Evolutionary conservation across 1,284 basidiomycete genomes (phyloP).

Genomic region (Exobasidium cylindrosporum): DNA sequence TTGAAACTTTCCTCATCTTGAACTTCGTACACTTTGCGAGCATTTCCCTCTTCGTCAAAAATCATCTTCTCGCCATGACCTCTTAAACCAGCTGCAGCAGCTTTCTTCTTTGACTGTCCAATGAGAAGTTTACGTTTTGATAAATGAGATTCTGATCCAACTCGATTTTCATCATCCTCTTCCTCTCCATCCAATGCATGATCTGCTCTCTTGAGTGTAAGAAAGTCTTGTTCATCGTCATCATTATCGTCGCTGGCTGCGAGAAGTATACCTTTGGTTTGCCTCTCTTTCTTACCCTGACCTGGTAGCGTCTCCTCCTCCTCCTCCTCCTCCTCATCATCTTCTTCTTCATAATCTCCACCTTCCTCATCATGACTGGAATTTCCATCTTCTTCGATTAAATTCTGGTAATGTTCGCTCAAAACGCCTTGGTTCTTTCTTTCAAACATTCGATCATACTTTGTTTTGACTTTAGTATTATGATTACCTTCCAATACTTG

Average conservation of each 20-base stretch:
- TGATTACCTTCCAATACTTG: neutral
- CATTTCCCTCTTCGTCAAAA: conserved; percentile 66
- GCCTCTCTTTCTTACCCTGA: neutral
- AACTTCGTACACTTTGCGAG: conserved; percentile 65
- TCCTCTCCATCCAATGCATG: conserved; percentile 67
- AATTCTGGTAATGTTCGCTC: conserved; percentile 83
- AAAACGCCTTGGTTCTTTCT: conserved; percentile 92
- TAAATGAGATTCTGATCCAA: conserved; percentile 56
- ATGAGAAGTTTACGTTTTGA: conserved; percentile 69
- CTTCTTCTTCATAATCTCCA: conserved; percentile 23
- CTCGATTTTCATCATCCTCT: conserved; percentile 31
- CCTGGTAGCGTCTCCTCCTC: conserved; percentile 7
- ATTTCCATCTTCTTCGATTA: conserved; percentile 69
- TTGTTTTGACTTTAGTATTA: conserved; percentile 62
- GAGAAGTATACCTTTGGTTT: conserved; percentile 4
- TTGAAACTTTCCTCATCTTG: conserved; percentile 69
- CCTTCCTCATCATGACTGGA: conserved; percentile 12
- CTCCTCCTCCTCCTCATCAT: conserved; percentile 20
- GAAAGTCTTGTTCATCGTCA: conserved; percentile 65
- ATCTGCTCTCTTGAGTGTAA: conserved; percentile 85
- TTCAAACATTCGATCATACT: conserved; percentile 97
- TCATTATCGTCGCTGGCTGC: conserved; percentile 16
- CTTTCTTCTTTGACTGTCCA: conserved; percentile 74
- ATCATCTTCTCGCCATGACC: conserved; percentile 73
- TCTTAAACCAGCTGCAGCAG: conserved; percentile 76